Evolutionary conservation across 352 stramenopile genomes (phyloP), one percentile per base, ranked within the genome.

Genomic region (Phytophthora nicotianae): DNA sequence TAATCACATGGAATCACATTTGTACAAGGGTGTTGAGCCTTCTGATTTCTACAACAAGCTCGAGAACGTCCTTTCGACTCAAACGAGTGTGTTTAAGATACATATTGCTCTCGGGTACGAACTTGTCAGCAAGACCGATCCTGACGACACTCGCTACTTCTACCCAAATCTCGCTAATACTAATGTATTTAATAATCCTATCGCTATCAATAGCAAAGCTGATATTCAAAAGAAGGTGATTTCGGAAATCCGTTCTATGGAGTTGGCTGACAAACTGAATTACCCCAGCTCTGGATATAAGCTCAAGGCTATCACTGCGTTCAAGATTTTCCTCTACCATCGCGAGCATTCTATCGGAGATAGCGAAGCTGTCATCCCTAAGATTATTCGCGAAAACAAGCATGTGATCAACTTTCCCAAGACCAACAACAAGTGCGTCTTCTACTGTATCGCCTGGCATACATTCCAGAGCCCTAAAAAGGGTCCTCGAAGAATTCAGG

Each of bases 231-330:
- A 45, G 38, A 45, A 45, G 6, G 38, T 45, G 6, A 45, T 45
- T 45, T 45, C 17, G n/a, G 38, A 45, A 24, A 45, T 45, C 6
- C 38, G 38, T 10, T 24, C 38, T 42, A 42, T 42, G 35, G 35
- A 42, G 38, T 45, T 45, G 38, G 38, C 38, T 45, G 38, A 45
- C 38, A 45, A 45, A 14, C 17, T 45, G 11, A 42, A 42, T 16
- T 42, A 42, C 16, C 16, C 35, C 35, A 42, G 35, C 35, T 20
- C 14, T 8, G 38, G 38, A 5, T 45, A 45, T 23, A 45, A 45
- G 38, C n/a, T 45, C n/a, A 45, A 45, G 35, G 38, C 38, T n/a
- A 45, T 45, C 17, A 45, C 38, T 45, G 38, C n/a, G 13, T 45
- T 45, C 17, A 45, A 45, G 4, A 45, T 45, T 24, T 45, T 24